Base-by-base conservation (phyloP, 73 alveolate genomes). In the Effrenium voratum region DNA sequence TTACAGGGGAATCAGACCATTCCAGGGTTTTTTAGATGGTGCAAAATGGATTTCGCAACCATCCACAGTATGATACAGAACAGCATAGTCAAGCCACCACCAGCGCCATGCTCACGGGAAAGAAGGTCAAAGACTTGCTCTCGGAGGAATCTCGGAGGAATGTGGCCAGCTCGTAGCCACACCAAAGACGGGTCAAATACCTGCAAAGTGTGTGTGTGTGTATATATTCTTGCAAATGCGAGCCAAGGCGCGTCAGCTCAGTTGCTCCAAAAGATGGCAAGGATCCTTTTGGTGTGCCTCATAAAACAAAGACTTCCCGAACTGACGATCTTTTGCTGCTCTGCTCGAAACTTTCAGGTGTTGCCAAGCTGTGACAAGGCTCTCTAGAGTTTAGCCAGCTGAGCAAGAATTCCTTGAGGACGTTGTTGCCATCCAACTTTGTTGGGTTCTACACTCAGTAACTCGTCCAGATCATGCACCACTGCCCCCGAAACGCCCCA, bases 161-260 rank as follows among this genome's bases (percentile, higher is more conserved):
- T 28, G 91, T 49, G 30, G 91, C 91, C 24, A 79, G 70, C 91
- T 79, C 91, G n/a, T 45, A 82, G 75, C 93, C n/a, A n/a, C 93
- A 82, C 93, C 93, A 82, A n/a, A 82, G 75, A 34, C 93, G 93
- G 22, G 55, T 47, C 8, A 41, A 82, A 49, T 49, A 82, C 68
- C 63, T 52, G 63, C 63, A 8, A 52, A 8, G 63, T 12, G n/a
- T n/a, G n/a, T n/a, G n/a, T n/a, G n/a, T n/a, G n/a, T n/a, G n/a
- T n/a, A n/a, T n/a, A n/a, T n/a, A n/a, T n/a, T n/a, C n/a, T n/a
- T n/a, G n/a, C n/a, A n/a, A n/a, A n/a, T n/a, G n/a, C n/a, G n/a
- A n/a, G n/a, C n/a, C n/a, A n/a, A n/a, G n/a, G n/a, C n/a, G n/a
- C n/a, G n/a, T n/a, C n/a, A n/a, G n/a, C n/a, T n/a, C n/a, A n/a